These are phyloP conservation scores for Malassezia slooffiae DNA, from an alignment of 1,284 basidiomycete species.

Conservation along the genomic window DNA sequence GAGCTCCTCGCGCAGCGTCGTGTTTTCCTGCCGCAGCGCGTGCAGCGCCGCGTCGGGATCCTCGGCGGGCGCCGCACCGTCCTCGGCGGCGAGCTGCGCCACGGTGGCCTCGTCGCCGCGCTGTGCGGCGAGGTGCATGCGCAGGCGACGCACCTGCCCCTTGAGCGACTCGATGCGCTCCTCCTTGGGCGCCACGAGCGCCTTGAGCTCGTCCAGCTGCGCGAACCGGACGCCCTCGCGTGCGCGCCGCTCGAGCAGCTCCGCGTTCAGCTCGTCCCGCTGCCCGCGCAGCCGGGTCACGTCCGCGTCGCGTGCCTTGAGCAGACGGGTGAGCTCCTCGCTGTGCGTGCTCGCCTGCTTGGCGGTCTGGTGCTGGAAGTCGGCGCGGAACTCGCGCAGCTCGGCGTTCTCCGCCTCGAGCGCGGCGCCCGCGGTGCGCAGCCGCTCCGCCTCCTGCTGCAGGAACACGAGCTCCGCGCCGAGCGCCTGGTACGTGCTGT, in stretches of 20 bases:
- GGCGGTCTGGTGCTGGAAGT: constrained; percentile 14
- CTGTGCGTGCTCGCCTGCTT: constrained; percentile 38
- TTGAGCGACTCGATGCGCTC: constrained; percentile 64
- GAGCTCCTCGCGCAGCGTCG: not conserved
- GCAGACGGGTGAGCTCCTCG: constrained; percentile 62
- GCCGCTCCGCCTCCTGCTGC: constrained; percentile 16
- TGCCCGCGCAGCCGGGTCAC: constrained; percentile 17
- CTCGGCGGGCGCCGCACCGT: constrained; percentile 6
- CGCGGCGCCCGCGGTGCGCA: constrained; percentile 6
- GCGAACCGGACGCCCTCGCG: constrained; percentile 36
- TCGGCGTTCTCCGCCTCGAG: constrained; percentile 28
- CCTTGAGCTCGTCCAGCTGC: constrained; percentile 41
- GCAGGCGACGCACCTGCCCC: constrained; percentile 66
- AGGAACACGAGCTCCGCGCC: constrained; percentile 13
- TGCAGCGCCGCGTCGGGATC: not conserved
- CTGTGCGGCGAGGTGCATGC: constrained; percentile 64
- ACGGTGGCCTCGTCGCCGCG: constrained; percentile 52
- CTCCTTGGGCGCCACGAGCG: constrained; percentile 48
- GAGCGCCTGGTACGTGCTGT: constrained; percentile 15
- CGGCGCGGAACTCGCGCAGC: constrained; percentile 30
- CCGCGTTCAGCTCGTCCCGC: constrained; percentile 25
- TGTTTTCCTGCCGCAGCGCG: not conserved
- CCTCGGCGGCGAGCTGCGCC: constrained; percentile 6
- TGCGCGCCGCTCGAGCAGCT: constrained; percentile 33
- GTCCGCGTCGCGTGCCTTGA: constrained; percentile 59